These are phyloP conservation scores for Atractiella rhizophila DNA, from an alignment of 768 basidiomycete species.

Conservation along the genomic window DNA sequence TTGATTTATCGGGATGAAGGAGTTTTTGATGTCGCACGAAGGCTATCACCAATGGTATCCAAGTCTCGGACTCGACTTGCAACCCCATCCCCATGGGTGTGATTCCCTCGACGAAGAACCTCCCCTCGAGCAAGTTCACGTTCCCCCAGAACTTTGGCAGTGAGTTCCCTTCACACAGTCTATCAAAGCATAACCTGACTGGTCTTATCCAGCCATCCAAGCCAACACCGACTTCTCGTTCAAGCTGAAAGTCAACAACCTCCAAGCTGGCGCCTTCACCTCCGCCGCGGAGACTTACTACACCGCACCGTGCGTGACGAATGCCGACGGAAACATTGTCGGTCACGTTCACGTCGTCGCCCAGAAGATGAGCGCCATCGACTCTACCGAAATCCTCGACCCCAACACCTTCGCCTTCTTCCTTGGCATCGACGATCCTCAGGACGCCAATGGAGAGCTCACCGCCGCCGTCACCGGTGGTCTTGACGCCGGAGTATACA, in stretches of 20 bases:
- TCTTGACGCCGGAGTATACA: conserved; percentile 35
- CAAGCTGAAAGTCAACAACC: conserved; percentile 26
- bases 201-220: conserved; percentile 21
- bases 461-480: conserved; percentile 31
- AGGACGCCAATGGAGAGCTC: conserved; percentile 28
- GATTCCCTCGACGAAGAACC: conserved; percentile 28
- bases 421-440: conserved; percentile 25
- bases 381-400: conserved; percentile 27
- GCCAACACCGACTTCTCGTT: conserved; percentile 31
- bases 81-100: conserved; percentile 36
- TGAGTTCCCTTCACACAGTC: neutral
- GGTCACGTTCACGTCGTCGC: conserved; percentile 27
- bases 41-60: conserved; percentile 7
- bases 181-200: conserved; percentile 3
- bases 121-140: conserved; percentile 30
- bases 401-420: conserved; percentile 35
- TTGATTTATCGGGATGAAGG: neutral
- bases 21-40: conserved; percentile 1
- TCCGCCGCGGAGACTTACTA: conserved; percentile 24
- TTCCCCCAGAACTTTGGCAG: conserved; percentile 26
- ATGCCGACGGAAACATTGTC: conserved; percentile 30
- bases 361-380: conserved; percentile 28
- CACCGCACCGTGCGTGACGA: conserved; percentile 32
- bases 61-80: conserved; percentile 31
- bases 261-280: conserved; percentile 26